Percentiles rank a stretch among this genome's conserved stretches.
Evolutionary conservation across 2,329 filamentous ascomycete genomes (phyloP).

Genomic region (Ceratocystis ficicola): DNA sequence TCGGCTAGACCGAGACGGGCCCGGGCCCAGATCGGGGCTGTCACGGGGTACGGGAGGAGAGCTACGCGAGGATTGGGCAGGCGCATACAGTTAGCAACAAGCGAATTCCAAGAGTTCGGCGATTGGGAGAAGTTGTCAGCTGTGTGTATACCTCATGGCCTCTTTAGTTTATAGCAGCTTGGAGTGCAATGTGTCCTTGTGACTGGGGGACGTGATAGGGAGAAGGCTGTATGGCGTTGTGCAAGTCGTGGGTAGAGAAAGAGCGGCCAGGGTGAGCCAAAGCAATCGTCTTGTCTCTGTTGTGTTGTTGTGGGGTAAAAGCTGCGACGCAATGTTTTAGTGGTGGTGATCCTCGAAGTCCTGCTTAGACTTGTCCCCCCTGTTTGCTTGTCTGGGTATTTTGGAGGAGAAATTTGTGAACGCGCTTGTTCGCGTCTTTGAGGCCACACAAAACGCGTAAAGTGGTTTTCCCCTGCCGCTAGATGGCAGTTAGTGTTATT

Average conservation of each 20-base stretch:
- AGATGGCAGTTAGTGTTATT: background rate
- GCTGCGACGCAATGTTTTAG: background rate
- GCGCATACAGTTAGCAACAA: background rate
- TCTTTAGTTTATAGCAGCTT: background rate
- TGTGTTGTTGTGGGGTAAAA: background rate
- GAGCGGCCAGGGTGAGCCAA: background rate
- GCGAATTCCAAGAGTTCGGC: background rate
- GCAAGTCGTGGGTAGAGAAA: background rate
- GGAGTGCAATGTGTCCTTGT: constrained; percentile 3
- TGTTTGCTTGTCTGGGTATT: background rate
- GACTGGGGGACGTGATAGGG: background rate
- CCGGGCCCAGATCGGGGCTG: constrained; percentile 31
- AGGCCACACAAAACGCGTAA: constrained; percentile 29
- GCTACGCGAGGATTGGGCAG: constrained; percentile 34
- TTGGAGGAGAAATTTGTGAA: constrained; percentile 21
- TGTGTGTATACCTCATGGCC: background rate
- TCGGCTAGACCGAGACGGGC: constrained; percentile 36
- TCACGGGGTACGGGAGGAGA: constrained; percentile 43
- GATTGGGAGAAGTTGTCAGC: background rate
- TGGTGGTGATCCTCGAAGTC: background rate
- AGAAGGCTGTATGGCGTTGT: background rate
- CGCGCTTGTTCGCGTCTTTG: constrained; percentile 13
- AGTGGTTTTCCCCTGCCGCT: constrained; percentile 25
- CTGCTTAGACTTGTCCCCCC: background rate
- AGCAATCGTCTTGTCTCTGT: background rate